Conservation (phyloP, 371 early-diverging fungal genomes). For the Fennellomyces sp. region DNA sequence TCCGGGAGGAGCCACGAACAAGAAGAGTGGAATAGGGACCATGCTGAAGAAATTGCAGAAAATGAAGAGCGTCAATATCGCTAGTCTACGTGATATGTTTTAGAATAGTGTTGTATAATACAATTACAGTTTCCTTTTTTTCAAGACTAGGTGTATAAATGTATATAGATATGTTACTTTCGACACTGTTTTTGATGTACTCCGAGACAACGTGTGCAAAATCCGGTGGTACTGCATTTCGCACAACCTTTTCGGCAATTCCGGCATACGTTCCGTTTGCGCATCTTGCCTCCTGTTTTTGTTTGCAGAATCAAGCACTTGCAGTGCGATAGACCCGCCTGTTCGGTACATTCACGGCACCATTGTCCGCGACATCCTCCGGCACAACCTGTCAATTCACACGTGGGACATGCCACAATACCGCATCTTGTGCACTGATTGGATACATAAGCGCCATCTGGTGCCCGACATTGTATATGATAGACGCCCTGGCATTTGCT, state of each 20-base stretch:
- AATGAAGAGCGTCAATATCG: background rate
- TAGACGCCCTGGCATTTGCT: constrained; percentile 11
- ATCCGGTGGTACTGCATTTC: constrained; percentile 8
- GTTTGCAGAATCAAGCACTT: constrained; percentile 17
- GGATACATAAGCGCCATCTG: constrained; percentile 14
- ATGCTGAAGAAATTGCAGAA: background rate
- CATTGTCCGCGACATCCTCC: constrained; percentile 27
- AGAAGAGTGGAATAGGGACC: background rate
- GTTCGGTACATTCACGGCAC: constrained; percentile 17
- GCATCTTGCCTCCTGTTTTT: constrained; percentile 11
- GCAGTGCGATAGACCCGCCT: constrained; percentile 14
- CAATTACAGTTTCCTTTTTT: background rate
- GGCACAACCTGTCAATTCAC: constrained; percentile 21
- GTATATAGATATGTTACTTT: background rate
- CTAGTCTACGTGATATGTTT: background rate
- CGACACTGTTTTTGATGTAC: constrained; percentile 18
- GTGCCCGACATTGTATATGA: constrained; percentile 20
- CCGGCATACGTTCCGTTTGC: constrained; percentile 16
- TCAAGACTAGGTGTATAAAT: background rate
- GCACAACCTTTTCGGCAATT: constrained; percentile 13
- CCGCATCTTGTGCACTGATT: constrained; percentile 24
- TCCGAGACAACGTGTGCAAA: constrained; percentile 17
- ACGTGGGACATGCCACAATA: constrained; percentile 23
- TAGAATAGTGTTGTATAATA: background rate
- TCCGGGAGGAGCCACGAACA: background rate